A percentile compares a stretch with the other conserved stretches of the same genome.
These are phyloP conservation scores for Malassezia slooffiae DNA, from an alignment of 1,284 basidiomycete genomes.

Conservation along the genomic window DNA sequence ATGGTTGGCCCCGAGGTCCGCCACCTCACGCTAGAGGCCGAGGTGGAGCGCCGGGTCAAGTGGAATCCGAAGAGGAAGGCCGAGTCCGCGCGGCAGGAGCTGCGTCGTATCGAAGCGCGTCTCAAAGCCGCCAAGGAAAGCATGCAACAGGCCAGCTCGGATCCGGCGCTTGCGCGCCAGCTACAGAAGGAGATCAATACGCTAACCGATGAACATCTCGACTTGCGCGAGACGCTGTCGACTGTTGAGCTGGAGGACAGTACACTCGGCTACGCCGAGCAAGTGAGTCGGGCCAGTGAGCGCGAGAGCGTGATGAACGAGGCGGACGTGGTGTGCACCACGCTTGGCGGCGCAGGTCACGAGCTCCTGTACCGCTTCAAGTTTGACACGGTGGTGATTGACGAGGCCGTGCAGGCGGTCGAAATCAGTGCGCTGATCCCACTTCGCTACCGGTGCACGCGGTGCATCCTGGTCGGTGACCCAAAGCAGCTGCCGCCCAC, in stretches of 20 bases:
- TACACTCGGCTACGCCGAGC: no score
- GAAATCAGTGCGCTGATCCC: slow-evolving; percentile 95
- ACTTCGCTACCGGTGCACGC: slow-evolving; percentile 70
- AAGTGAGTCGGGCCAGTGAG: no score
- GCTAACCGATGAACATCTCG: slow-evolving; percentile 6
- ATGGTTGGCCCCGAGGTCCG: slow-evolving; percentile 71
- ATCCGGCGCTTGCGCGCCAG: slow-evolving; percentile 1
- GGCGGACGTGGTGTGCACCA: slow-evolving; percentile 84
- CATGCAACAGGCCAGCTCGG: no score
- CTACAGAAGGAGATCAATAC: slow-evolving; percentile 7
- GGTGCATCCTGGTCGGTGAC: slow-evolving; percentile 93
- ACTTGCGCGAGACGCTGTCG: slow-evolving; percentile 10
- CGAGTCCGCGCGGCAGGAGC: no score
- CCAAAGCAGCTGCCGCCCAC: slow-evolving; percentile 95
- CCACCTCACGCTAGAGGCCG: slow-evolving; percentile 68
- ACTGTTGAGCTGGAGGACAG: no score
- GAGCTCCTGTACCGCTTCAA: slow-evolving; percentile 72
- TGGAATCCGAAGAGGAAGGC: no score
- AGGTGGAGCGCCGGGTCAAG: slow-evolving; percentile 25
- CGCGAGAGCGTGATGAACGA: slow-evolving; percentile 45
- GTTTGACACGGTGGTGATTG: slow-evolving; percentile 93
- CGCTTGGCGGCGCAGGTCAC: slow-evolving; percentile 75
- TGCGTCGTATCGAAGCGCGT: no score
- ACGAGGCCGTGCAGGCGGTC: slow-evolving; percentile 94
- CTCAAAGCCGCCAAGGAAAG: no score